Base-by-base conservation (phyloP, 2,329 filamentous ascomycete species). In the Aspergillus floridensis region DNA sequence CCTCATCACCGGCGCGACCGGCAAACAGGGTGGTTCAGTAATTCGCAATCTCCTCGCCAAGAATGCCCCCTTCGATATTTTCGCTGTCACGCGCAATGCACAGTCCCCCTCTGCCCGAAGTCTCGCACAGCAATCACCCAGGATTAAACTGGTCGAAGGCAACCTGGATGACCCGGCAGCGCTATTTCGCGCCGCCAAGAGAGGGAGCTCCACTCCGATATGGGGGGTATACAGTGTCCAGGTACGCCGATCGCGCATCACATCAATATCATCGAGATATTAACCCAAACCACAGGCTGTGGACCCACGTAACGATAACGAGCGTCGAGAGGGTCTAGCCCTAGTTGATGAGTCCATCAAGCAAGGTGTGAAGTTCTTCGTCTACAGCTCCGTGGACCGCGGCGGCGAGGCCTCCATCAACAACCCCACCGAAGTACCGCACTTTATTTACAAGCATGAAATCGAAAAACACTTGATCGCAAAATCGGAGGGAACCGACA, bases 321-420 rank as follows among this genome's bases (percentile, higher is more conserved):
- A 85, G 71, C 78, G 83, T 60, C 62, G 65, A 1, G 85, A 89
- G 70, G 86, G 86, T 56, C 85, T 80, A 46, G 78, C 74, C 0
- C 74, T 90, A 6, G 77, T 88, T 56, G 82, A 88, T 59, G 82
- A 80, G 16, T 78, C 83, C 3, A 68, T 88, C 59, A 79, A 80
- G 24, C 72, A 82, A 29, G 78, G 79, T 11, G 83, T 89, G 44
- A 76, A 80, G 59, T 81, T 86, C 67, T 87, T 89, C 65, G 81
- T 90, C 49, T 89, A 88, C 74, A 83, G 80, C 29, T 84, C 81
- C 54, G 84, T 88, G 22, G 87, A 89, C 63, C 84, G 87, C 46
- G 85, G 86, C 47, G 85, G 86, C 47, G 80, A 83, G 41, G 72
- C 74, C 2, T 79, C 78, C 8, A 81, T 80, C 49, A 80, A 82